Conservation (phyloP, 2,329 filamentous ascomycete genomes). For the Capronia coronata region DNA sequence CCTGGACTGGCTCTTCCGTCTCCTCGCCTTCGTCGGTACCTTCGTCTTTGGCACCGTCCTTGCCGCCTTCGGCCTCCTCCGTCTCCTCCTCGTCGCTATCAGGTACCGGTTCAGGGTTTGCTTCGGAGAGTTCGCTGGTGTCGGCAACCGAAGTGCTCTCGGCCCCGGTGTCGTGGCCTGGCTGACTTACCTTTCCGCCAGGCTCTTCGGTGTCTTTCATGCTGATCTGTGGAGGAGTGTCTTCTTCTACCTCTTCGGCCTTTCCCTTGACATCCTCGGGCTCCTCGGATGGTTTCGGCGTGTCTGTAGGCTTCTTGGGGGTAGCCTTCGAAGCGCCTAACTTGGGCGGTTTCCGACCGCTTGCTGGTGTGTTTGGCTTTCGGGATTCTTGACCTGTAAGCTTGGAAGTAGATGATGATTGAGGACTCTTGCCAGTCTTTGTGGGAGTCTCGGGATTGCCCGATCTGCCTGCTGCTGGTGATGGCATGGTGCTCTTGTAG, state of each 20-base stretch:
- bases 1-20: conserved; percentile 38
- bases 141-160: conserved; percentile 23
- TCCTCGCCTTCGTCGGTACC: conserved; percentile 24
- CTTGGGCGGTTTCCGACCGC: conserved; percentile 26
- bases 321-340: conserved; percentile 26
- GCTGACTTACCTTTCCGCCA: conserved; percentile 23
- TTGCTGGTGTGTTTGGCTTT: conserved; percentile 9
- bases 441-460: conserved; percentile 30
- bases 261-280: conserved; percentile 19
- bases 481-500: conserved; percentile 28
- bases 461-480: conserved; percentile 25
- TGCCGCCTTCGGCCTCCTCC: conserved; percentile 12
- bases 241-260: conserved; percentile 21
- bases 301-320: conserved; percentile 24
- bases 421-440: conserved; percentile 29
- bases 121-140: conserved; percentile 27
- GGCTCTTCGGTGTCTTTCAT: conserved; percentile 27
- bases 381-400: conserved; percentile 22
- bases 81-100: conserved; percentile 26
- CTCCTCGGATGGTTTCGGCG: conserved; percentile 18
- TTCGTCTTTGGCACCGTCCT: conserved; percentile 22
- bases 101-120: conserved; percentile 25
- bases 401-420: conserved; percentile 29
- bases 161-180: conserved; percentile 27
- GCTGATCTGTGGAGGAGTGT: conserved; percentile 19